Evolutionary conservation across 2,329 filamentous ascomycete species (phyloP), one percentile per base, ranked within the genome.

Genomic region (Neospermospora avenae): DNA sequence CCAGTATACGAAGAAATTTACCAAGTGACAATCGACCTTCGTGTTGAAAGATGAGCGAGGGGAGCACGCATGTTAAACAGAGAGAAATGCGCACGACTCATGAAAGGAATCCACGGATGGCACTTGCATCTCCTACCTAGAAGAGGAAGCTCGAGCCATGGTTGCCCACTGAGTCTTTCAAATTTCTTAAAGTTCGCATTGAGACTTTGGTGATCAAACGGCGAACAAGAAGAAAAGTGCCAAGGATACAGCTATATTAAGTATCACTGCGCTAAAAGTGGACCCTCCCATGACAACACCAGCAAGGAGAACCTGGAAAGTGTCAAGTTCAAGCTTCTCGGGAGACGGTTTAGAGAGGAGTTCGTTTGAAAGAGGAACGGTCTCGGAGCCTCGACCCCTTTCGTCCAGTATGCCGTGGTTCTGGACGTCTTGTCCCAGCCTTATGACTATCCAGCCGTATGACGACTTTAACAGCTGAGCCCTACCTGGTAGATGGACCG

Each of bases 191-290:
- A 3, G 25, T 56, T 52, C 44, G 61, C 57, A 65, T 63, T 55
- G 52, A 57, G 46, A 44, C 46, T 48, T 55, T 25, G 57, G 31
- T 35, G 63, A 63, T 63, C 61, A 65, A 63, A 65, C 61, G 34
- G 39, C 48, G 20, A 58, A 56, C 60, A 51, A 57, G 48, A 34
- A 28, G 31, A 45, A 46, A 55, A 24, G 37, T 25, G 37, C 34
- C 45, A 44, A 45, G 44, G 60, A 34, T 57, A 46, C 39, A 58
- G 61, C 54, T 63, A 58, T 62, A 58, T 61, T 60, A 55, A 60
- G 45, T 55, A 58, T 61, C 54, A 45, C 42, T 39, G 18, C 39
- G 46, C 48, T 16, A n/a, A 54, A 57, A 57, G 60, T 59, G 60
- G 60, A 58, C 16, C 7, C 25, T 52, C 54, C 59, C 58, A 59